These are phyloP conservation scores for Trichomonas vaginalis DNA, from an alignment of 208 protist species.

Conservation along the genomic window DNA sequence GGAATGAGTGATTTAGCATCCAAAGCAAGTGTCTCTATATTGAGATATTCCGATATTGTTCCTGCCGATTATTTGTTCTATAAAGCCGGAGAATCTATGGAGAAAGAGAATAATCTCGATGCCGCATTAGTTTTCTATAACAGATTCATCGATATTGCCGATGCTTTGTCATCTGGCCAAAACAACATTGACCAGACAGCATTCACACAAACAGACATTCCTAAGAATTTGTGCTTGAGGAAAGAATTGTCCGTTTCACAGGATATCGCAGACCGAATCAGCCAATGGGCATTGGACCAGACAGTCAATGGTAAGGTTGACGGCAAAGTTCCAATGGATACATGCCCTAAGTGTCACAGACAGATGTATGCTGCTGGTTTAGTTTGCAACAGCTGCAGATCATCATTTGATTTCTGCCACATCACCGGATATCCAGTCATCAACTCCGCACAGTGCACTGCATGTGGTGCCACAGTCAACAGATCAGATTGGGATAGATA, in stretches of 20 bases:
- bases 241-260: background rate
- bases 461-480: background rate
- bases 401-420: background rate
- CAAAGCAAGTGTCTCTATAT: background rate
- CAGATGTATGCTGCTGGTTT: background rate
- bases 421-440: background rate
- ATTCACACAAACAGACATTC: background rate
- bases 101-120: background rate
- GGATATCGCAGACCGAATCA: background rate
- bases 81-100: background rate
- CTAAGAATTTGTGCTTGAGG: background rate
- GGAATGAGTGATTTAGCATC: background rate
- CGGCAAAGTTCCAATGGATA: background rate
- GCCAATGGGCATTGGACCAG: background rate
- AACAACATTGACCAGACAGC: background rate
- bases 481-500: slow-evolving; percentile 4
- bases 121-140: background rate
- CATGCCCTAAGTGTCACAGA: background rate
- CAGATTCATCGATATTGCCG: slow-evolving; percentile 2
- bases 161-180: background rate
- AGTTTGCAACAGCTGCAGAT: background rate
- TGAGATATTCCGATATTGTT: background rate
- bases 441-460: background rate
- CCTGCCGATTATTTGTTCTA: slow-evolving; percentile 8
- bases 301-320: background rate